Conservation (phyloP, 179 eudicot species). For the Vitellaria paradoxa region DNA sequence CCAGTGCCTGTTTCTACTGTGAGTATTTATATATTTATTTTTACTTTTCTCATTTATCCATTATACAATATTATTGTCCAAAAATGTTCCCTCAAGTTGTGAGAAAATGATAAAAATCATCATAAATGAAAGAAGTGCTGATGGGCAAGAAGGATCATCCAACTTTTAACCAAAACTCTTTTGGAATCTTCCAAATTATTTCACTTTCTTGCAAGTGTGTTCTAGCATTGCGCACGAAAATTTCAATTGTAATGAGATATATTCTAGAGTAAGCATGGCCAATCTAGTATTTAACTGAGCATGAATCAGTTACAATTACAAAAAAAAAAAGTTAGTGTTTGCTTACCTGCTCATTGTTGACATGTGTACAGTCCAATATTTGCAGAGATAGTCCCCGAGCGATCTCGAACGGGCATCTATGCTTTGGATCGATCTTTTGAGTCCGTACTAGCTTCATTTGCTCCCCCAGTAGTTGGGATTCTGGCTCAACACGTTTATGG, state of each 20-base stretch:
- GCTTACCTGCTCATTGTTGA: background rate
- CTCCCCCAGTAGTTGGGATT: slow-evolving; percentile 81
- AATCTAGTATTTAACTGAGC: background rate
- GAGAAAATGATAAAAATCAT: background rate
- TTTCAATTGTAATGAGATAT: background rate
- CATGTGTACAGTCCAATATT: slow-evolving; percentile 69
- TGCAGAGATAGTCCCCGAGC: slow-evolving; percentile 90
- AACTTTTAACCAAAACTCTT: background rate
- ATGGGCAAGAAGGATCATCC: background rate
- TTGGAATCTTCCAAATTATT: background rate
- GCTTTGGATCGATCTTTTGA: slow-evolving; percentile 85
- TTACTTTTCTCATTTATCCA: background rate
- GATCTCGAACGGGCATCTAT: slow-evolving; percentile 75
- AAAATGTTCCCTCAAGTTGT: background rate
- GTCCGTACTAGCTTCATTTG: slow-evolving; percentile 75
- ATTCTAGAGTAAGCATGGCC: background rate
- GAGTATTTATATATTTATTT: background rate
- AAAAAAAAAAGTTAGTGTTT: background rate
- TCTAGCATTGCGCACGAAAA: background rate
- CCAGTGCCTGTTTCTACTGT: background rate
- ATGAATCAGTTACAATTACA: background rate
- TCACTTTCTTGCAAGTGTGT: background rate
- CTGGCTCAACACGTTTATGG: slow-evolving; percentile 73
- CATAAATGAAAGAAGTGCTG: background rate
- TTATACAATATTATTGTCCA: background rate